Evolutionary conservation across 345 rosid species (phyloP), one percentile per base, ranked within the genome.

Genomic region (Euphorbia lathyris): DNA sequence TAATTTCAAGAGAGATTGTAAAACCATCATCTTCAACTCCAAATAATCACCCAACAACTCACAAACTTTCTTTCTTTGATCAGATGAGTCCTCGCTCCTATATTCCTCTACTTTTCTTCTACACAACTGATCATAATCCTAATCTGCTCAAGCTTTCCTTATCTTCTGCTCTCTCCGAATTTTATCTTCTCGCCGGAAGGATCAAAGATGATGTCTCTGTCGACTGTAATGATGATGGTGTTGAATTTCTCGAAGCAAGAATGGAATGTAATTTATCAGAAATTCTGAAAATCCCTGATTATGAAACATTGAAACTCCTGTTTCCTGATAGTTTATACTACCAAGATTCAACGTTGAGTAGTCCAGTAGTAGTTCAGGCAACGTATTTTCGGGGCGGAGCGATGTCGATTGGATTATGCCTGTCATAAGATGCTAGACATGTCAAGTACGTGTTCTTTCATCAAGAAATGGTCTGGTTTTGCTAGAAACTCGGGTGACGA

Each of bases 101-200:
- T 72, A 62, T 65, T 26, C 51, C 51, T 45, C 12, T 45, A 45
- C 51, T 45, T 45, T 16, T 45, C 51, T 45, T 45, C 51, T 45
- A 74, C 83, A 6, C 12, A 75, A 17, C 50, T 74, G 63, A 71
- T 27, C 68, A 70, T 20, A 68, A 68, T 40, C 17, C 6, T 17
- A 20, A 22, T 13, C 36, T 62, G 34, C 82, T 83, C 34, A 82
- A 78, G 72, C 63, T 58, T 20, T 87, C 85, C 50, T 34, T 83
- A 14, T 78, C 89, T 6, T 29, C 77, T 58, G 76, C 78, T 67
- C 74, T 87, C 51, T 65, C 78, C 30, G 76, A 23, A 2, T 83
- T 76, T 80, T 82, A 83, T 82, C 86, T 85, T 6, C 50, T 85
- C 1, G 83, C 92, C 0, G 92, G 86, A 0, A 61, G 74, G 58